Percentiles rank a stretch among this genome's conserved stretches.
These are phyloP conservation scores for Capsicum pubescens DNA, from an alignment of 257 asterid genomes.

Conservation along the genomic window DNA sequence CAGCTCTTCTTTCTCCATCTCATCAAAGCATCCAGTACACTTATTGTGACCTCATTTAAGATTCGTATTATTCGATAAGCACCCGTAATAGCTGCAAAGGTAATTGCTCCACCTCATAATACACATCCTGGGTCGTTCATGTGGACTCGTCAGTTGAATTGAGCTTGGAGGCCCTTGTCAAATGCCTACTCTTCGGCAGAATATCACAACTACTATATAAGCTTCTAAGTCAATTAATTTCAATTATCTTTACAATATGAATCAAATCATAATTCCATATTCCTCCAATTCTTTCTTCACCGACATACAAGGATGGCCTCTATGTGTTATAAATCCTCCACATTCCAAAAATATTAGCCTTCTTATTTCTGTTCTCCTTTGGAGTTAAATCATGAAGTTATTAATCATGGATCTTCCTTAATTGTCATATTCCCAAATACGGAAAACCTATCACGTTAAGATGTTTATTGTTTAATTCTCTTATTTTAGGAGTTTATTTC, in stretches of 20 bases:
- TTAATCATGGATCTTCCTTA: slow-evolving; percentile 73
- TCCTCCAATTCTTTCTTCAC: slow-evolving; percentile 80
- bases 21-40: slow-evolving; percentile 73
- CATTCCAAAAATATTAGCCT: slow-evolving; percentile 66
- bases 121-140: slow-evolving; percentile 76
- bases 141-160: slow-evolving; percentile 83
- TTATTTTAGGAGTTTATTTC: no score
- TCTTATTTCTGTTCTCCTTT: slow-evolving; percentile 63
- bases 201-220: slow-evolving; percentile 87
- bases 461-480: no score
- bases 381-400: slow-evolving; percentile 66
- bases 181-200: slow-evolving; percentile 75
- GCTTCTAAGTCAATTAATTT: slow-evolving; percentile 65
- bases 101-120: slow-evolving; percentile 92
- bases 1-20: slow-evolving; percentile 80
- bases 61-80: slow-evolving; percentile 69
- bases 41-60: slow-evolving; percentile 68
- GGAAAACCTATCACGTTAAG: no score
- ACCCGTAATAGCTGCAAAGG: slow-evolving; percentile 70
- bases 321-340: slow-evolving; percentile 67
- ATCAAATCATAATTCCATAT: slow-evolving; percentile 84
- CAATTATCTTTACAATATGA: slow-evolving; percentile 92
- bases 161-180: slow-evolving; percentile 84
- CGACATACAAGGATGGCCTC: slow-evolving; percentile 80
- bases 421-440: slow-evolving; percentile 39